Conservation (phyloP, 169 alveolate species). For the Theileria orientalis region DNA sequence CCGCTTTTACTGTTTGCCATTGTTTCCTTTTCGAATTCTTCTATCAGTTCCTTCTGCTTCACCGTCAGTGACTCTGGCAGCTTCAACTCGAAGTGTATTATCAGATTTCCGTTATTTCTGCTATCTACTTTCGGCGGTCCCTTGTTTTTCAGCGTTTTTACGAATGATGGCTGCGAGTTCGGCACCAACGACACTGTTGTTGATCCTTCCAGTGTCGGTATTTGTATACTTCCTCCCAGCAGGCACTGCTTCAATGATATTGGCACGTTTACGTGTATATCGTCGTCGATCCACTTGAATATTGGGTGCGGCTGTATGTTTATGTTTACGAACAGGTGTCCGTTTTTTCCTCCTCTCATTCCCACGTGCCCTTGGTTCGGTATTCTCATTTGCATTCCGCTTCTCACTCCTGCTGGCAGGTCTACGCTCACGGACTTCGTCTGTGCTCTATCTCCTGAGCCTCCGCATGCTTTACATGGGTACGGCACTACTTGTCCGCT, state of each 20-base stretch:
- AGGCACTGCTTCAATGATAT: conserved; percentile 80
- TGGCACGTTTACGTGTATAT: conserved; percentile 84
- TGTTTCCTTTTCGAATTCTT: conserved; percentile 69
- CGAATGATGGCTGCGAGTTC: conserved; percentile 76
- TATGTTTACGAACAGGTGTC: conserved; percentile 82
- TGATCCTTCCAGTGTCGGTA: conserved; percentile 80
- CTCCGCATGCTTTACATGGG: conserved; percentile 82
- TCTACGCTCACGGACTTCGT: conserved; percentile 76
- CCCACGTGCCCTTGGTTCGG: conserved; percentile 86
- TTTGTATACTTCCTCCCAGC: conserved; percentile 80
- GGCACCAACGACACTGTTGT: conserved; percentile 75
- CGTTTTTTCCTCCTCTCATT: conserved; percentile 82
- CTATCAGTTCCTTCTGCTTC: conserved; percentile 71
- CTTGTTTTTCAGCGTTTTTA: conserved; percentile 73
- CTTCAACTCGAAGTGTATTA: conserved; percentile 77
- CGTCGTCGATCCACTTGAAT: conserved; percentile 85
- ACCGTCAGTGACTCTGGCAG: conserved; percentile 69
- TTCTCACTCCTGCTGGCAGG: conserved; percentile 80
- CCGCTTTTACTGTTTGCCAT: not conserved
- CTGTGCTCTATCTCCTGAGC: conserved; percentile 80
- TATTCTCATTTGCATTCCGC: conserved; percentile 83
- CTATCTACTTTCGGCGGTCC: conserved; percentile 84
- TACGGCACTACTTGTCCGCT: conserved; percentile 78
- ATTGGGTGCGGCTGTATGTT: conserved; percentile 80
- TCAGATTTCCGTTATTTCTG: conserved; percentile 77